phyloP scores from a whole-genome alignment of 2,329 filamentous ascomycete species.

The Microsporum ferrugineum region DNA sequence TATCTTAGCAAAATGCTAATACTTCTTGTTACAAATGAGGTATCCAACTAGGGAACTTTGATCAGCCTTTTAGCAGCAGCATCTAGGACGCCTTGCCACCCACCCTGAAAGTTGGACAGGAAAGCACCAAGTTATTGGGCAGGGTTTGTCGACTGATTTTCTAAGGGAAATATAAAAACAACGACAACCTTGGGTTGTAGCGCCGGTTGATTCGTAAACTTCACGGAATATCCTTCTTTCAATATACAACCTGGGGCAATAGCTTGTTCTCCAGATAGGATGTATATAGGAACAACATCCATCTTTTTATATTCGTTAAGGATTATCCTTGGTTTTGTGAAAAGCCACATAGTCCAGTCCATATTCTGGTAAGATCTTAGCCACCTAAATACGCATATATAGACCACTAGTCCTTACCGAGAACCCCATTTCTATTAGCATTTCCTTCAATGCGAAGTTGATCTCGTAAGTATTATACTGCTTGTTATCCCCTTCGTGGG shows the following conservation, averaged over 20 bases:
- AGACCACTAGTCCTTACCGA: not conserved
- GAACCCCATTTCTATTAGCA: not conserved
- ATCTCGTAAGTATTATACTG: slow-evolving; percentile 5
- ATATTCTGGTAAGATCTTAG: not conserved
- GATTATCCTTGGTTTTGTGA: slow-evolving; percentile 4
- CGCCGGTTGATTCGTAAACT: not conserved
- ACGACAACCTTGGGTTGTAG: not conserved
- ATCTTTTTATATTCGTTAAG: not conserved
- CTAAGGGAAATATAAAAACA: slow-evolving; percentile 6
- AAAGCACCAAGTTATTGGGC: not conserved
- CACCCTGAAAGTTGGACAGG: too few species aligned
- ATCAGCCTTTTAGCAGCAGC: too few species aligned
- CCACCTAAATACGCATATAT: not conserved
- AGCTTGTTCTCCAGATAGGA: not conserved
- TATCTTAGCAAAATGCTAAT: not conserved
- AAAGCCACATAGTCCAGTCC: slow-evolving; percentile 6
- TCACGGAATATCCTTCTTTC: not conserved
- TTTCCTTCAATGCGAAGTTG: not conserved
- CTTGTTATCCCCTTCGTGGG: slow-evolving; percentile 5
- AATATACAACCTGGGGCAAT: not conserved
- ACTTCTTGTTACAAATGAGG: not conserved
- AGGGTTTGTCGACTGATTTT: not conserved
- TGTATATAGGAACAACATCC: slow-evolving; percentile 2
- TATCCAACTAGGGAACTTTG: not conserved
- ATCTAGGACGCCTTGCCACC: too few species aligned